These are phyloP conservation scores for Jaltomata sinuosa DNA, from an alignment of 257 asterid species.

Conservation along the genomic window DNA sequence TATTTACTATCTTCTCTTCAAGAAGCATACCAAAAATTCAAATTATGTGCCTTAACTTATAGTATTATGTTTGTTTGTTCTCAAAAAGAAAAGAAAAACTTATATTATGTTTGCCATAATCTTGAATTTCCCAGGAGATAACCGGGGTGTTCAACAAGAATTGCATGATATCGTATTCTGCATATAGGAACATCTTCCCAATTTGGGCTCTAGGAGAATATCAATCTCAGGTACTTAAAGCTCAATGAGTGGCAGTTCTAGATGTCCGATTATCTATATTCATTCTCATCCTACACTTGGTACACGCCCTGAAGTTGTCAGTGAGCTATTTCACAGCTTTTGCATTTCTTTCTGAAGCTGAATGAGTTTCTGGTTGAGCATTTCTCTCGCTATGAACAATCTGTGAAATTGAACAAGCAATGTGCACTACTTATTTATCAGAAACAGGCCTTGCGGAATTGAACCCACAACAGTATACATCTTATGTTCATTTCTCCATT, in stretches of 20 bases:
- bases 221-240: neutral
- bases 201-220: constrained; percentile 18
- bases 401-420: neutral
- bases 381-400: neutral
- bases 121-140: neutral
- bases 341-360: neutral
- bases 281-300: neutral
- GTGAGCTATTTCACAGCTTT: neutral
- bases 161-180: constrained; percentile 10
- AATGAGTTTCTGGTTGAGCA: neutral
- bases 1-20: neutral
- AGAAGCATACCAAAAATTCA: neutral
- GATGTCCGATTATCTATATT: neutral
- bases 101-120: neutral
- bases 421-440: neutral
- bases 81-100: neutral
- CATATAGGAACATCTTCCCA: constrained; percentile 11
- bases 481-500: neutral
- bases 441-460: neutral
- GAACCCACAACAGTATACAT: neutral
- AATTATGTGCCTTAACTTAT: neutral
- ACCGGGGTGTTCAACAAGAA: constrained; percentile 1
- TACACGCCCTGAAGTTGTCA: neutral
- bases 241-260: neutral
- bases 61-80: neutral